These are phyloP conservation scores for Fusarium oxysporum DNA, from an alignment of 2,329 filamentous ascomycete genomes.

Conservation along the genomic window DNA sequence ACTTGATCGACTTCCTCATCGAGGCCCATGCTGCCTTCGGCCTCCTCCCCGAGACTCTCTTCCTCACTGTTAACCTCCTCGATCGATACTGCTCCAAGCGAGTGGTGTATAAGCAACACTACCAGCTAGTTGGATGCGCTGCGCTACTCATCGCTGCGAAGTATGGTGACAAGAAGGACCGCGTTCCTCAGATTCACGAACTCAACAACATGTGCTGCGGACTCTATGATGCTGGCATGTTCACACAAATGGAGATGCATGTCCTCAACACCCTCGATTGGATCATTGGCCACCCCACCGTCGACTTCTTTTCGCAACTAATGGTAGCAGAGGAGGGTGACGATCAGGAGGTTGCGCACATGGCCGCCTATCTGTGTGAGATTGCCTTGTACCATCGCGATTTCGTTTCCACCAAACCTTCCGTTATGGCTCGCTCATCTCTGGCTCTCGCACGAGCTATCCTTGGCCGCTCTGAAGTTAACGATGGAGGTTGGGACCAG, in stretches of 20 bases:
- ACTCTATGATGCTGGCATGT: slow-evolving; percentile 99
- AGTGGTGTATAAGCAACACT: slow-evolving; percentile 99
- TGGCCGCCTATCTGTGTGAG: slow-evolving; percentile 94
- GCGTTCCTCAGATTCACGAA: slow-evolving; percentile 96
- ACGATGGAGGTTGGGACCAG: slow-evolving; percentile 80
- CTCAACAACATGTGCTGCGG: slow-evolving; percentile 99
- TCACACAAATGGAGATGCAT: slow-evolving; percentile 99
- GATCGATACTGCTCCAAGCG: slow-evolving; percentile 98
- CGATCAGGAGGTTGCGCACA: slow-evolving; percentile 90
- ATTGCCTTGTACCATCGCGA: slow-evolving; percentile 97
- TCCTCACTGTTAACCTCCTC: slow-evolving; percentile 94
- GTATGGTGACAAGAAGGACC: slow-evolving; percentile 98
- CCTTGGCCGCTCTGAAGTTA: slow-evolving; percentile 80
- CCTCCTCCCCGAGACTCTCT: slow-evolving; percentile 92
- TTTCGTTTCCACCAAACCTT: slow-evolving; percentile 92
- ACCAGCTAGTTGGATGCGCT: slow-evolving; percentile 96
- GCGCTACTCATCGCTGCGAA: slow-evolving; percentile 97
- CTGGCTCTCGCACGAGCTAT: slow-evolving; percentile 89
- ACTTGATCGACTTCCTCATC: slow-evolving; percentile 96
- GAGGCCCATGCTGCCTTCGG: slow-evolving; percentile 97
- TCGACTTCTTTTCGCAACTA: slow-evolving; percentile 92
- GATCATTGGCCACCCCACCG: slow-evolving; percentile 94
- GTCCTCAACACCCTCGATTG: slow-evolving; percentile 97
- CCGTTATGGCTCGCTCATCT: slow-evolving; percentile 88
- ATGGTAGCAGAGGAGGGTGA: slow-evolving; percentile 82